Evolutionary conservation across 83 land plant genomes (phyloP).

Genomic region (Thuja plicata): DNA sequence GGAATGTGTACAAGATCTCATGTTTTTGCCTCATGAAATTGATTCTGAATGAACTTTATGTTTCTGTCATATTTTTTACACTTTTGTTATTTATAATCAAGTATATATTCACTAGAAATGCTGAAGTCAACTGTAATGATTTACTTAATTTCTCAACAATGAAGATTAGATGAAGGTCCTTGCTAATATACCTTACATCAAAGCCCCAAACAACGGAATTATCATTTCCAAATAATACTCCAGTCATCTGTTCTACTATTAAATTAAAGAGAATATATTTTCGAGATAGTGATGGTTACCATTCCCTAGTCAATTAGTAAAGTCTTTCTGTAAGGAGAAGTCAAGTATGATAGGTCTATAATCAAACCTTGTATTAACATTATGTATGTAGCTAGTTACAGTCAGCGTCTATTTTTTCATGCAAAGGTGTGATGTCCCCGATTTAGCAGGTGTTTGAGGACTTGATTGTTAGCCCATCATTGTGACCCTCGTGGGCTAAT

Average conservation of each 20-base stretch:
- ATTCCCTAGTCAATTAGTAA: too few species aligned
- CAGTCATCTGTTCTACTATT: not conserved
- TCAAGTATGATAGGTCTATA: too few species aligned
- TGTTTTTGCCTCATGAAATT: not conserved
- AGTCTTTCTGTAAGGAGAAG: too few species aligned
- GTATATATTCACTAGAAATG: not conserved
- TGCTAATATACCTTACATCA: not conserved
- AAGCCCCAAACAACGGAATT: not conserved
- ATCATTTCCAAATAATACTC: not conserved
- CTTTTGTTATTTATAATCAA: not conserved
- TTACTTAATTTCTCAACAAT: not conserved
- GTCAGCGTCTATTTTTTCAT: too few species aligned
- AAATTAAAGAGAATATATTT: not conserved
- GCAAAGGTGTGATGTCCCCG: too few species aligned
- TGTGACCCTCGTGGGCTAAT: too few species aligned
- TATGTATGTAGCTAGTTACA: too few species aligned
- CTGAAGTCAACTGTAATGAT: not conserved
- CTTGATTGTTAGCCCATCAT: too few species aligned
- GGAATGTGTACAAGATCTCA: not conserved
- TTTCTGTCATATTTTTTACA: too few species aligned
- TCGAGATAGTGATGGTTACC: not conserved
- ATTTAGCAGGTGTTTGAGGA: too few species aligned
- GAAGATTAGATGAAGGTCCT: not conserved
- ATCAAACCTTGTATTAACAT: too few species aligned
- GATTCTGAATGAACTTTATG: not conserved